Conservation (phyloP, 1,284 basidiomycete species). For the Boletus holoroseus region DNA sequence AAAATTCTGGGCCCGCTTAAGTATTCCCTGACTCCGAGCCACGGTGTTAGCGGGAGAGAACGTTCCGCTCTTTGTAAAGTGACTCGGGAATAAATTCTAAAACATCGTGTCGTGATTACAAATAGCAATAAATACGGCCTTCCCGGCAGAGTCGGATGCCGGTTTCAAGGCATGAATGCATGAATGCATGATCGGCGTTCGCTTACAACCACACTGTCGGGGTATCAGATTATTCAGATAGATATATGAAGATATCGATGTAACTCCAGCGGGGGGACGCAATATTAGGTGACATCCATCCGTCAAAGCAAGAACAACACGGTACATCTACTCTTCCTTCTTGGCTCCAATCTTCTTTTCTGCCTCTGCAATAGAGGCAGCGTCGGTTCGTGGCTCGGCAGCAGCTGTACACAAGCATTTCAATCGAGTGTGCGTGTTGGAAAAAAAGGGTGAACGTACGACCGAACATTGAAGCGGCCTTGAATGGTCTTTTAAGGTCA, state of each 20-base stretch:
- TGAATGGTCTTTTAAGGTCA: slow-evolving; percentile 90
- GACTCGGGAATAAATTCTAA: too few relatives aligned
- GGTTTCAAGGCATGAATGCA: too few relatives aligned
- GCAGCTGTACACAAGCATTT: slow-evolving; percentile 31
- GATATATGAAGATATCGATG: slow-evolving; percentile 19
- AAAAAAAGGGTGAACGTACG: slow-evolving; percentile 38
- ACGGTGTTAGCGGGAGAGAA: too few relatives aligned
- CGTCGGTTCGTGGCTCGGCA: slow-evolving; percentile 71
- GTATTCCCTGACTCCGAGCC: too few relatives aligned
- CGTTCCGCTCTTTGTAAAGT: too few relatives aligned
- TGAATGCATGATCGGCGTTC: not conserved
- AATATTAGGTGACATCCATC: slow-evolving; percentile 20
- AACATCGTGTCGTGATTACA: too few relatives aligned
- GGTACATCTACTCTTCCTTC: slow-evolving; percentile 63
- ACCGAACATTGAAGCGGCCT: slow-evolving; percentile 69
- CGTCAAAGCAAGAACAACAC: slow-evolving; percentile 13
- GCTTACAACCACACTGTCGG: not conserved
- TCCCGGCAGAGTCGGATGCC: too few relatives aligned
- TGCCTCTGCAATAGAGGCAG: slow-evolving; percentile 79
- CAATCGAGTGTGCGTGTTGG: not conserved
- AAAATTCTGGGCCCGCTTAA: too few relatives aligned
- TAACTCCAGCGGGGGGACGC: not conserved
- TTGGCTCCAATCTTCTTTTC: slow-evolving; percentile 76
- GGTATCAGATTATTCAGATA: slow-evolving; percentile 11
- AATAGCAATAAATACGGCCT: too few relatives aligned